These are phyloP conservation scores for Chlorella sp. DNA, from an alignment of 139 green algal species.

Conservation along the genomic window DNA sequence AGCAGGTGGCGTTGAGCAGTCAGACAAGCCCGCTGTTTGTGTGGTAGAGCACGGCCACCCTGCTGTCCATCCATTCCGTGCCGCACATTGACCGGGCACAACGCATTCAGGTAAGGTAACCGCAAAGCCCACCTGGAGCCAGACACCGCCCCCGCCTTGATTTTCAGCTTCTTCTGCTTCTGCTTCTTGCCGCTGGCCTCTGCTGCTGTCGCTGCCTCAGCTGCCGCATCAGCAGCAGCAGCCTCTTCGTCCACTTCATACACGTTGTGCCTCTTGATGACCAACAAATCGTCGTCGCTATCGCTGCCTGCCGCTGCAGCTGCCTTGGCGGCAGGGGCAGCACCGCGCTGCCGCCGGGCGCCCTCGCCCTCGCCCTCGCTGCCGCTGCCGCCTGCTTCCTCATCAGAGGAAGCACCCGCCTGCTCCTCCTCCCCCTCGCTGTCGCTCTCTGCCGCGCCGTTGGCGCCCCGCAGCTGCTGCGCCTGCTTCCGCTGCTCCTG, in stretches of 20 bases:
- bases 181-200: slow-evolving; percentile 50
- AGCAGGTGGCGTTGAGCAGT: no score
- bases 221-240: slow-evolving; percentile 5
- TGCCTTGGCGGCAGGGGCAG: not conserved
- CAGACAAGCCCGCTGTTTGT: no score
- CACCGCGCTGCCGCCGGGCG: not conserved
- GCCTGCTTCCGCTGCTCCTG: slow-evolving; percentile 9
- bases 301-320: not conserved
- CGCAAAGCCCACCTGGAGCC: slow-evolving; percentile 23
- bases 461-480: not conserved
- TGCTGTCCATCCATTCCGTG: not conserved
- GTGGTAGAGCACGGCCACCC: no score
- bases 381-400: not conserved
- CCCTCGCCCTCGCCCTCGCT: not conserved
- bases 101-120: not conserved
- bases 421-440: not conserved
- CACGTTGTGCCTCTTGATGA: slow-evolving; percentile 50
- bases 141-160: slow-evolving; percentile 35
- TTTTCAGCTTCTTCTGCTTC: slow-evolving; percentile 82
- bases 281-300: slow-evolving; percentile 55
- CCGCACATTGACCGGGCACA: not conserved
- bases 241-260: not conserved
- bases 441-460: no score
- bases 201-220: not conserved
- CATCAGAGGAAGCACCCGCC: not conserved